Evolutionary conservation across 2,329 filamentous ascomycete genomes (phyloP).

Genomic region (Exserohilum turcica): DNA sequence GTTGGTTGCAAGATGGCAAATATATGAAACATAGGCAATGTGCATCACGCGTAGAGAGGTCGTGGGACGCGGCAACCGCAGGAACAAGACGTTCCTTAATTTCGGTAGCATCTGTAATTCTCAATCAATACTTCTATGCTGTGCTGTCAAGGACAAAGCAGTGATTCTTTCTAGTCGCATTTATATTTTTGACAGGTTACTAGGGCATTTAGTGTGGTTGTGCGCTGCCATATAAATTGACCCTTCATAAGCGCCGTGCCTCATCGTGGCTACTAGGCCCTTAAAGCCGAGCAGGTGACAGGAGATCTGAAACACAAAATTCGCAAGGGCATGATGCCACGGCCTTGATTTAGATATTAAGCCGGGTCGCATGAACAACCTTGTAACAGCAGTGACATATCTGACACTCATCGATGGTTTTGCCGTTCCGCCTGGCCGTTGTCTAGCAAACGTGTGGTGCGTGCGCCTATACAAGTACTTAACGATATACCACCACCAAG

Average conservation of each 20-base stretch:
- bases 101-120: not conserved
- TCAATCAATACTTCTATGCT: not conserved
- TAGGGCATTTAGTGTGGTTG: not conserved
- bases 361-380: slow-evolving; percentile 15
- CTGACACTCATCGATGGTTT: slow-evolving; percentile 5
- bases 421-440: not conserved
- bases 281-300: not conserved
- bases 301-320: slow-evolving; percentile 1
- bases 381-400: slow-evolving; percentile 16
- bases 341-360: slow-evolving; percentile 6
- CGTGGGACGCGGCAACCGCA: not conserved
- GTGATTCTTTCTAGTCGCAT: not conserved
- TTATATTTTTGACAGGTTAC: not conserved
- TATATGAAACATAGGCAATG: not conserved
- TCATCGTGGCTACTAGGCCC: not conserved
- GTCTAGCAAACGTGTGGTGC: slow-evolving; percentile 11
- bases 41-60: not conserved
- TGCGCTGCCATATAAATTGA: not conserved
- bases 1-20: not conserved
- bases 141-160: too few relatives aligned
- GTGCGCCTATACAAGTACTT: slow-evolving; percentile 12
- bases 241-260: not conserved
- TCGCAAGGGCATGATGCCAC: slow-evolving; percentile 3
- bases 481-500: slow-evolving; percentile 1
- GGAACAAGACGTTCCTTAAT: not conserved